Conservation (phyloP, 164 flowering plant species). For the Piper betle region DNA sequence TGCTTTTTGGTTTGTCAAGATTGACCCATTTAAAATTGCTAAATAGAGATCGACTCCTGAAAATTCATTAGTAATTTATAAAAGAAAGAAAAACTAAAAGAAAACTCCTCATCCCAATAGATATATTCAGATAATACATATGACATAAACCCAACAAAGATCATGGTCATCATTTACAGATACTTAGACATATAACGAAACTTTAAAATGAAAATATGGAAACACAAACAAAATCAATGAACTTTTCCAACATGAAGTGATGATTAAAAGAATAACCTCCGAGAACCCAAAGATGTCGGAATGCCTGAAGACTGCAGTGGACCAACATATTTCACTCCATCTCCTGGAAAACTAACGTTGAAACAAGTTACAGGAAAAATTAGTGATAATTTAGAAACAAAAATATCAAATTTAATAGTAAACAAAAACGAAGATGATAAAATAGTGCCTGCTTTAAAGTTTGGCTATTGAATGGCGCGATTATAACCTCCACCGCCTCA, state of each 20-base stretch:
- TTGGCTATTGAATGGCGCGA: no score
- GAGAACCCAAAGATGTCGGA: constrained; percentile 24
- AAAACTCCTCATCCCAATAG: neutral
- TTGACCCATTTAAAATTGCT: no score
- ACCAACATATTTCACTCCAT: constrained; percentile 68
- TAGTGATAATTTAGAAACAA: neutral
- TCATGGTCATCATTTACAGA: neutral
- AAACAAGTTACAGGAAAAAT: neutral
- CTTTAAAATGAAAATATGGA: neutral
- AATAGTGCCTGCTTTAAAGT: no score
- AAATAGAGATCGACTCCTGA: no score
- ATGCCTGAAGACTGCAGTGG: constrained; percentile 22
- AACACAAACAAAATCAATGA: neutral
- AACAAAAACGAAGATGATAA: no score
- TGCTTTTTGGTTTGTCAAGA: neutral
- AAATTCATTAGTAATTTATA: no score
- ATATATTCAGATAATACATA: no score
- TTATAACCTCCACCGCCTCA: no score
- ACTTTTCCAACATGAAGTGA: neutral
- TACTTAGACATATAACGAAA: neutral
- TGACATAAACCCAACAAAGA: neutral
- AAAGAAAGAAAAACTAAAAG: neutral
- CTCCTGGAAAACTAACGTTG: constrained; percentile 37
- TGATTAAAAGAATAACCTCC: constrained; percentile 42
- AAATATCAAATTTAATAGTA: neutral